A percentile compares a stretch with the other conserved stretches of the same genome.
Conservation (phyloP, 1,284 basidiomycete genomes). For the Cutaneotrichosporon sp. region DNA sequence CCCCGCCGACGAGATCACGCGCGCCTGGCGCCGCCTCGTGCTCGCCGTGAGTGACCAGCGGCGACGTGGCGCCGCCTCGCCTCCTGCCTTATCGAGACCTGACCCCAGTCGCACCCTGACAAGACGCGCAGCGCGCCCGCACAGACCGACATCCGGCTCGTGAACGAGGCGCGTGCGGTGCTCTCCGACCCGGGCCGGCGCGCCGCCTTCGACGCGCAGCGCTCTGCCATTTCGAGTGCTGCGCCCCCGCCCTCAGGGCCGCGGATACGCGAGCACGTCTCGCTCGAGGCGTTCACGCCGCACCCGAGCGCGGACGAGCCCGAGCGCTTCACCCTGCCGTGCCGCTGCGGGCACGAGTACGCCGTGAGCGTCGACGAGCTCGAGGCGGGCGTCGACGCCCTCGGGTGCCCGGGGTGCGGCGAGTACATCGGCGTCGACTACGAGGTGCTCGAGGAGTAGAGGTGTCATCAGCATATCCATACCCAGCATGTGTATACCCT, state of each 20-base stretch:
- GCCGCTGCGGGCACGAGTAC: constrained; percentile 52
- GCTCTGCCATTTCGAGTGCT: too few species aligned
- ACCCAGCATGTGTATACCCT: not conserved
- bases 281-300: constrained; percentile 44
- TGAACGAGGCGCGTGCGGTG: constrained; percentile 52
- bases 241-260: constrained; percentile 6
- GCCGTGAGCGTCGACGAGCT: constrained; percentile 50
- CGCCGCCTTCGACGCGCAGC: constrained; percentile 21
- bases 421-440: constrained; percentile 55
- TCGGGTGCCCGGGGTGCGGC: constrained; percentile 55
- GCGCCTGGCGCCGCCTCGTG: constrained; percentile 34
- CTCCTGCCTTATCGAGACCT: too few species aligned
- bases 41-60: not conserved
- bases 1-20: constrained; percentile 37
- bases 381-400: constrained; percentile 53
- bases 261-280: constrained; percentile 34
- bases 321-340: constrained; percentile 48
- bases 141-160: constrained; percentile 33
- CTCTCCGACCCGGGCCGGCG: constrained; percentile 36
- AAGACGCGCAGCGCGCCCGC: constrained; percentile 21
- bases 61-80: too few species aligned
- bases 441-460: constrained; percentile 43
- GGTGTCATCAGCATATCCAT: not conserved
- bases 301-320: constrained; percentile 33
- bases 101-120: constrained; percentile 46